A percentile compares a stretch with the other conserved stretches of the same genome.
These are phyloP conservation scores for Clavaria fumosa DNA, from an alignment of 768 basidiomycete genomes.

Conservation along the genomic window DNA sequence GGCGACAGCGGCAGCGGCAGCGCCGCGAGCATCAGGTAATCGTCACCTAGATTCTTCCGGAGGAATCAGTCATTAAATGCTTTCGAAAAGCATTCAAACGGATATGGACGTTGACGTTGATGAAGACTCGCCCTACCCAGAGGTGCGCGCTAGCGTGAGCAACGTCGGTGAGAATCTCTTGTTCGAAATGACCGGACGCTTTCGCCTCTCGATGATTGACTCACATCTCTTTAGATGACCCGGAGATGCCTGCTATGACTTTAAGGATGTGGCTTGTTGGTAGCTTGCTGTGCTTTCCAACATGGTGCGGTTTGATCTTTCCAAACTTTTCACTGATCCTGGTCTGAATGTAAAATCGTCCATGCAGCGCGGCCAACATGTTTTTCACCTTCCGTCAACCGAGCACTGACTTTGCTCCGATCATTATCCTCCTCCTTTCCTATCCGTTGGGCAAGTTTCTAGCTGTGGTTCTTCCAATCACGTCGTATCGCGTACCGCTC, in stretches of 20 bases:
- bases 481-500: slow-evolving; percentile 33
- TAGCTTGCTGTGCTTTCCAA: neutral
- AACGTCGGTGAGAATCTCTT: no score
- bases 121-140: slow-evolving; percentile 41
- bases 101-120: slow-evolving; percentile 10
- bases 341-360: neutral
- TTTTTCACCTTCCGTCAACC: neutral
- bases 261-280: slow-evolving; percentile 64
- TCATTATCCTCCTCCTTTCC: slow-evolving; percentile 55
- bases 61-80: no score
- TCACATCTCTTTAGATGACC: slow-evolving; percentile 29
- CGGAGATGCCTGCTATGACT: slow-evolving; percentile 42
- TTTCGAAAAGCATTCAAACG: no score
- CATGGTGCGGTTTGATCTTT: neutral
- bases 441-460: slow-evolving; percentile 51
- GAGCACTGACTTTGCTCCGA: slow-evolving; percentile 15
- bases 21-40: no score
- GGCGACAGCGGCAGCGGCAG: no score
- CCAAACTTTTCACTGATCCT: neutral
- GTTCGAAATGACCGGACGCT: no score
- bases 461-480: slow-evolving; percentile 39
- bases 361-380: neutral
- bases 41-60: no score
- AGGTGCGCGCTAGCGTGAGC: slow-evolving; percentile 42
- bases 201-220: no score